These are phyloP conservation scores for Cladophialophora psammophila DNA, from an alignment of 2,329 filamentous ascomycete species.

Conservation along the genomic window DNA sequence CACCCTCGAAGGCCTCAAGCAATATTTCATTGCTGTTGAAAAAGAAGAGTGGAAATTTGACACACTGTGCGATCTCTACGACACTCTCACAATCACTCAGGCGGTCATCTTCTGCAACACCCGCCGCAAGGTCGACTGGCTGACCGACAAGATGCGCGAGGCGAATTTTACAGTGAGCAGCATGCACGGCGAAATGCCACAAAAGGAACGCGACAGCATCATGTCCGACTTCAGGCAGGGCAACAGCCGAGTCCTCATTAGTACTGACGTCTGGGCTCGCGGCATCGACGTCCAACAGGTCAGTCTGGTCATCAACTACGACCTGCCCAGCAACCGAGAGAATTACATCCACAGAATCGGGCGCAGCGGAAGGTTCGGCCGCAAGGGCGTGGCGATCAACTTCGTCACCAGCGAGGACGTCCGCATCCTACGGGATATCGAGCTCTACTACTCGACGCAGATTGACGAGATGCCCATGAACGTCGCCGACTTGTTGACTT, in stretches of 20 bases:
- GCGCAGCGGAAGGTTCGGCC: conserved; percentile 90
- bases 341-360: conserved; percentile 99
- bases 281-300: conserved; percentile 99
- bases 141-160: conserved; percentile 99
- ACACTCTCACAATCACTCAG: conserved; percentile 97
- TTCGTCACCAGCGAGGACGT: conserved; percentile 99
- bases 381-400: conserved; percentile 99
- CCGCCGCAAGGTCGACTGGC: conserved; percentile 97
- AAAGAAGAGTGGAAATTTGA: conserved; percentile 99
- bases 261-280: conserved; percentile 96
- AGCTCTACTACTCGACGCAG: conserved; percentile 94
- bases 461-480: conserved; percentile 99
- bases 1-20: conserved; percentile 95
- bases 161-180: conserved; percentile 98
- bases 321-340: conserved; percentile 96
- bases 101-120: conserved; percentile 99
- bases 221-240: conserved; percentile 99
- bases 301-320: conserved; percentile 98
- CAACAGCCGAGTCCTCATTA: conserved; percentile 94
- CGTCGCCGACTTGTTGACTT: conserved; percentile 66
- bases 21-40: conserved; percentile 99
- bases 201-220: conserved; percentile 97
- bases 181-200: conserved; percentile 99
- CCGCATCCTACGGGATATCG: conserved; percentile 94
- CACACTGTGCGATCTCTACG: conserved; percentile 97